Percentiles rank a stretch among this genome's conserved stretches.
Conservation (phyloP, 345 rosid genomes). For the Aquilaria sinensis region DNA sequence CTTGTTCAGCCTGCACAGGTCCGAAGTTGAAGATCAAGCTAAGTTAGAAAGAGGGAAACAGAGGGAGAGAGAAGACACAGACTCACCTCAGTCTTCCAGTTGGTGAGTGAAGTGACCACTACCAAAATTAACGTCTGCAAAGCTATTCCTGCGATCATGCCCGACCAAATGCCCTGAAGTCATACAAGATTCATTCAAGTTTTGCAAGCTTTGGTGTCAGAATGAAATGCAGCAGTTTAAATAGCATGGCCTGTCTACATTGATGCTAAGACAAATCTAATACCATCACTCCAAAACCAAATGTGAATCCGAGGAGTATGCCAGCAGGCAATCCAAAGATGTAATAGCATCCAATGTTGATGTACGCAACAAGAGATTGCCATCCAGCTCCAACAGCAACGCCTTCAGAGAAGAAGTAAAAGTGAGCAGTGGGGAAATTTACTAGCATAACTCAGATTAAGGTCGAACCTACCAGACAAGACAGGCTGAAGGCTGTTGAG, state of each 20-base stretch:
- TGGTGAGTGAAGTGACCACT: slow-evolving; percentile 53
- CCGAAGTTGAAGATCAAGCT: slow-evolving; percentile 4
- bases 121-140: slow-evolving; percentile 69
- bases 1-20: slow-evolving; percentile 58
- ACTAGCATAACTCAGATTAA: not conserved
- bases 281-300: slow-evolving; percentile 64
- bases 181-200: not conserved
- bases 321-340: slow-evolving; percentile 83
- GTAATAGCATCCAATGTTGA: slow-evolving; percentile 82
- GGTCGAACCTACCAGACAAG: slow-evolving; percentile 50
- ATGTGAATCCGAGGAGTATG: slow-evolving; percentile 72
- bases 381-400: slow-evolving; percentile 99
- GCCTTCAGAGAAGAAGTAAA: slow-evolving; percentile 30
- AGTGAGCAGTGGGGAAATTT: not conserved
- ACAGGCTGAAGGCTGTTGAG: slow-evolving; percentile 90
- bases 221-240: no score
- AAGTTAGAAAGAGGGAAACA: not conserved
- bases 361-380: slow-evolving; percentile 80
- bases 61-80: not conserved
- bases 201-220: no score
- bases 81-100: slow-evolving; percentile 76
- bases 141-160: slow-evolving; percentile 83
- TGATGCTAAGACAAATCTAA: not conserved
- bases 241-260: not conserved
- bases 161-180: slow-evolving; percentile 91